Base-by-base conservation (phyloP, 139 green algal genomes). In the Bryopsis sp. region DNA sequence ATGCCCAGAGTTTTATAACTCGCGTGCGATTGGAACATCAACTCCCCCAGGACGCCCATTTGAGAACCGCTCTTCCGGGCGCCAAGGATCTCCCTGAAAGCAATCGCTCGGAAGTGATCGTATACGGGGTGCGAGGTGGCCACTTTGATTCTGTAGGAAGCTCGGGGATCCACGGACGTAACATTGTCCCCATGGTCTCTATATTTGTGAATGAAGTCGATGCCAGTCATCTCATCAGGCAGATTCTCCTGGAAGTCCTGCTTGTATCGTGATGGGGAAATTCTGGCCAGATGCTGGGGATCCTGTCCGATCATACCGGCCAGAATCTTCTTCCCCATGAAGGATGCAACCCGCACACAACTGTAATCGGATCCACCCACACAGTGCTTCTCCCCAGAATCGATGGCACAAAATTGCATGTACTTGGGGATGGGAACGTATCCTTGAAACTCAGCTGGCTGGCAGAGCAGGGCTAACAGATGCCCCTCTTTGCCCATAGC, bases 11-110 rank as follows among this genome's bases (percentile, higher is more conserved):
- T 54, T 8, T 60, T 74, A 78, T 96, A 97, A 68, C 75, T 81
- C 47, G 64, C 73, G 63, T 94, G 87, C 22, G 77, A 85, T 76
- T 94, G 83, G 7, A 83, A 82, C 92, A 97, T 97, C 8, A 97
- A 79, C 78, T 97, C 89, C 1, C 92, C 92, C 28, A 97, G 80
- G 4, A 2, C 32, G 24, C 28, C 37, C 6, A 36, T 24, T 31
- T 57, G 34, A 2, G 26, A 3, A 2, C n/a, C 61, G 38, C 67
- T 54, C 7, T 28, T 6, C 8, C 32, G 19, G 31, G 46, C 70
- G 58, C 58, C 67, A 33, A 90, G 73, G 26, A 85, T 59, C 48
- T 82, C 64, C 24, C 71, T 68, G 70, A 97, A 96, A 38, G 60
- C 46, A 35, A 68, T 67, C 37, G 95, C 89, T 2, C 92, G 67